A percentile compares a stretch with the other conserved stretches of the same genome.
These are phyloP conservation scores for Chaetomium sp. DNA, from an alignment of 2,329 filamentous ascomycete species.

Conservation along the genomic window DNA sequence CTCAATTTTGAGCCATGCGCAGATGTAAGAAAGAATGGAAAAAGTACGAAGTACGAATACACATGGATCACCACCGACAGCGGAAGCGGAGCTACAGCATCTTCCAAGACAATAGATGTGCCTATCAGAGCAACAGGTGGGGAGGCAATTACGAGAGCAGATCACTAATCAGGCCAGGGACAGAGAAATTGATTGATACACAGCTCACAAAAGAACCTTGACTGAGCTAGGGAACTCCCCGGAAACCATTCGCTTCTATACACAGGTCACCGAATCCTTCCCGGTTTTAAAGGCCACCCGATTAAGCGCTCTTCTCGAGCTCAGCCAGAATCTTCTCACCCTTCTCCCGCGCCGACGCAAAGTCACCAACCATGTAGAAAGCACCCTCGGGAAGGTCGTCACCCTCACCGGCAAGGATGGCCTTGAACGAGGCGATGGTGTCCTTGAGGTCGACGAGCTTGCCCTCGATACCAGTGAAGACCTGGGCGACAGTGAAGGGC, in stretches of 20 bases:
- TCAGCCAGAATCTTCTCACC: conserved; percentile 99
- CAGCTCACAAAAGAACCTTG: conserved; percentile 62
- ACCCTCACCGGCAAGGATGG: conserved; percentile 91
- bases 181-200: conserved; percentile 61
- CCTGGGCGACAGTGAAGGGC: conserved; percentile 86
- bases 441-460: conserved; percentile 97
- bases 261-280: conserved; percentile 50
- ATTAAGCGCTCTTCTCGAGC: conserved; percentile 63
- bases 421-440: conserved; percentile 96
- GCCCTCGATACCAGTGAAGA: conserved; percentile 94
- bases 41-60: not conserved
- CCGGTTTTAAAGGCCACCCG: conserved; percentile 40
- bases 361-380: conserved; percentile 98
- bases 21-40: not conserved
- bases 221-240: conserved; percentile 55
- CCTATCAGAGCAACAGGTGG: conserved; percentile 25
- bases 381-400: conserved; percentile 92
- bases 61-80: conserved; percentile 42
- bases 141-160: not conserved
- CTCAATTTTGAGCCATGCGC: not conserved
- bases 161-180: conserved; percentile 16
- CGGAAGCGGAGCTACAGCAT: conserved; percentile 41
- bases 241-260: conserved; percentile 59
- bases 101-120: conserved; percentile 44
- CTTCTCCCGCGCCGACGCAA: conserved; percentile 90